These are phyloP conservation scores for Ilex aquifolium DNA, from an alignment of 257 asterid genomes.

Conservation along the genomic window DNA sequence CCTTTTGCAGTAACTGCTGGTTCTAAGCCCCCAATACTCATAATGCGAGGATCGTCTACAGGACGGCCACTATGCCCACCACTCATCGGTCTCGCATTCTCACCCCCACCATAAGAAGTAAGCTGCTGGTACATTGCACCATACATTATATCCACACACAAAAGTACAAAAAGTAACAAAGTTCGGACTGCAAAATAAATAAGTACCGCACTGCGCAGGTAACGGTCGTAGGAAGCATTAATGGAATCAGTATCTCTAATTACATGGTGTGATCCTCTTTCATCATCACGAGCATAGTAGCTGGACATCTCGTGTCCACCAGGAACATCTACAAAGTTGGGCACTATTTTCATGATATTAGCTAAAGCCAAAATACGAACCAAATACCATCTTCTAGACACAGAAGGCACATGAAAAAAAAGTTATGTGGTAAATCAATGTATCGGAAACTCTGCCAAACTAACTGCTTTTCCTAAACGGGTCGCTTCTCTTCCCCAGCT, in stretches of 20 bases:
- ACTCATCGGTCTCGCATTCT: conserved; percentile 49
- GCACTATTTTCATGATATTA: no score
- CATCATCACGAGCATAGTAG: conserved; percentile 42
- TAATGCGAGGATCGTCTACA: conserved; percentile 45
- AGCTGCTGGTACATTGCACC: conserved; percentile 38
- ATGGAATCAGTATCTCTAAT: conserved; percentile 62
- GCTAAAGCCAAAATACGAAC: no score
- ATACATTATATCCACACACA: conserved; percentile 4
- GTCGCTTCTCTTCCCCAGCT: no score
- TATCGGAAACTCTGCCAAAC: no score
- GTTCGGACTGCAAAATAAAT: neutral
- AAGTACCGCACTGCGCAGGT: conserved; percentile 59
- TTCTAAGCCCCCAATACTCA: conserved; percentile 42
- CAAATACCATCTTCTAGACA: no score
- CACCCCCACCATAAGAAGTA: conserved; percentile 37
- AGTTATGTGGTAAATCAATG: no score
- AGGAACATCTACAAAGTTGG: conserved; percentile 41
- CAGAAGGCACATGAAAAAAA: no score
- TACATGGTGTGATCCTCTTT: conserved; percentile 34
- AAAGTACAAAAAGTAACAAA: neutral
- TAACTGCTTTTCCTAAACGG: no score
- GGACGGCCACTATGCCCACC: conserved; percentile 41
- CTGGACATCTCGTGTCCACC: conserved; percentile 43
- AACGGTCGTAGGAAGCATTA: conserved; percentile 79
- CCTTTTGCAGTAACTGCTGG: conserved; percentile 31